Conservation (phyloP, 31 red algal genomes). For the Odonthalia washingtoniensis region DNA sequence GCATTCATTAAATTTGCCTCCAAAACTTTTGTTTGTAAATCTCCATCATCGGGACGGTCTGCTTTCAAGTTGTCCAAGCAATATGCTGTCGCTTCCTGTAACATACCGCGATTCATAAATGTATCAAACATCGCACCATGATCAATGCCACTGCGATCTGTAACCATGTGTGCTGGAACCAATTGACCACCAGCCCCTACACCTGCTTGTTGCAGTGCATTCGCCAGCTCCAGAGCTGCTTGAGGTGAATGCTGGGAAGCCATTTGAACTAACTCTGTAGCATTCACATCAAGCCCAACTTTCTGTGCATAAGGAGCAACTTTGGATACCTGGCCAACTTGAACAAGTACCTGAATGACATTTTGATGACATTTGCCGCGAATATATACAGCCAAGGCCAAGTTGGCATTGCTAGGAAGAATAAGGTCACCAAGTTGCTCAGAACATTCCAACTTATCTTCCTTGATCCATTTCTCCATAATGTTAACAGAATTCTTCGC, state of each 20-base stretch:
- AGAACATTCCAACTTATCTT: slow-evolving; percentile 92
- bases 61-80: slow-evolving; percentile 90
- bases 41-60: slow-evolving; percentile 88
- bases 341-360: slow-evolving; percentile 92
- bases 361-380: slow-evolving; percentile 91
- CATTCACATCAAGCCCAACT: slow-evolving; percentile 86
- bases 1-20: slow-evolving; percentile 96
- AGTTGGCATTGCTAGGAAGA: slow-evolving; percentile 71
- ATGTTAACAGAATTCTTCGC: slow-evolving; percentile 78
- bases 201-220: slow-evolving; percentile 77
- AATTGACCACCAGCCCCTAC: slow-evolving; percentile 74
- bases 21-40: slow-evolving; percentile 96
- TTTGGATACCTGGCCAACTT: slow-evolving; percentile 86
- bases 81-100: slow-evolving; percentile 96
- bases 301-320: slow-evolving; percentile 89
- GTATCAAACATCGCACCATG: slow-evolving; percentile 91
- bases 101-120: slow-evolving; percentile 90
- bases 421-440: slow-evolving; percentile 99
- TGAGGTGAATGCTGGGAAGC: slow-evolving; percentile 76
- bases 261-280: slow-evolving; percentile 88
- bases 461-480: slow-evolving; percentile 98
- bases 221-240: slow-evolving; percentile 94
- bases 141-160: slow-evolving; percentile 83
- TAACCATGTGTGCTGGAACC: slow-evolving; percentile 79
- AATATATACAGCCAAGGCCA: slow-evolving; percentile 96